Conservation (phyloP, 1,139 yeast genomes). For the Saccharomycopsis phalli region DNA sequence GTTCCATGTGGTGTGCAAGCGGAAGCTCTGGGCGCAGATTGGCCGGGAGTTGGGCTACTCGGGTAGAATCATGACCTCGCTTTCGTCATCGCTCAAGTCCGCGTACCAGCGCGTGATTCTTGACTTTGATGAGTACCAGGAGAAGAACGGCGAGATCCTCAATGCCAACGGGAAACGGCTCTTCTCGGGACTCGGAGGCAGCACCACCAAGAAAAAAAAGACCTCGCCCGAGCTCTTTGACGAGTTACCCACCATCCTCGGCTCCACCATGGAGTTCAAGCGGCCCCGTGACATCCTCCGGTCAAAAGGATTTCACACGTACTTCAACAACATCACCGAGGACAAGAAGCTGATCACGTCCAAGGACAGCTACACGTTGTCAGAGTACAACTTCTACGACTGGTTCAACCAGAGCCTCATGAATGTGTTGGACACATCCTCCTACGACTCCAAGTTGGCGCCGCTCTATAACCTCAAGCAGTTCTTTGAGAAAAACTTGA, state of each 20-base stretch:
- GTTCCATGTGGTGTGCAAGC: constrained; percentile 42
- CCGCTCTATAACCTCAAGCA: constrained; percentile 42
- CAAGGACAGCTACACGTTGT: constrained; percentile 27
- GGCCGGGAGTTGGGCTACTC: constrained; percentile 73
- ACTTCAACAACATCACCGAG: constrained; percentile 31
- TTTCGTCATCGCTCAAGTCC: constrained; percentile 58
- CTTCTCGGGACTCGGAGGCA: constrained; percentile 13
- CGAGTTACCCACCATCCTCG: constrained; percentile 32
- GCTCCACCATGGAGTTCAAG: constrained; percentile 37
- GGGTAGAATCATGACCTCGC: constrained; percentile 60
- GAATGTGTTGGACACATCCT: constrained; percentile 31
- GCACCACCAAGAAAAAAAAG: constrained; percentile 12
- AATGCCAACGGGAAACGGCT: constrained; percentile 19
- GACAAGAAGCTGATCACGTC: constrained; percentile 28
- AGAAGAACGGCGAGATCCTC: constrained; percentile 1
- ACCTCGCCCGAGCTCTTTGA: not conserved
- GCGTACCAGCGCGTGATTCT: constrained; percentile 37
- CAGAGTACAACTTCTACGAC: constrained; percentile 29
- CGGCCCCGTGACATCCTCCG: constrained; percentile 38
- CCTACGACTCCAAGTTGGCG: constrained; percentile 32
- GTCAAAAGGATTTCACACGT: constrained; percentile 42
- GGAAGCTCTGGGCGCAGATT: constrained; percentile 54
- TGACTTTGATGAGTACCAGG: constrained; percentile 25
- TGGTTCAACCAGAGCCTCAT: constrained; percentile 29
- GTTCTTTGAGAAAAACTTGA: constrained; percentile 43